phyloP scores from a whole-genome alignment of 2,329 filamentous ascomycete species.

The Cladophialophora exuberans region DNA sequence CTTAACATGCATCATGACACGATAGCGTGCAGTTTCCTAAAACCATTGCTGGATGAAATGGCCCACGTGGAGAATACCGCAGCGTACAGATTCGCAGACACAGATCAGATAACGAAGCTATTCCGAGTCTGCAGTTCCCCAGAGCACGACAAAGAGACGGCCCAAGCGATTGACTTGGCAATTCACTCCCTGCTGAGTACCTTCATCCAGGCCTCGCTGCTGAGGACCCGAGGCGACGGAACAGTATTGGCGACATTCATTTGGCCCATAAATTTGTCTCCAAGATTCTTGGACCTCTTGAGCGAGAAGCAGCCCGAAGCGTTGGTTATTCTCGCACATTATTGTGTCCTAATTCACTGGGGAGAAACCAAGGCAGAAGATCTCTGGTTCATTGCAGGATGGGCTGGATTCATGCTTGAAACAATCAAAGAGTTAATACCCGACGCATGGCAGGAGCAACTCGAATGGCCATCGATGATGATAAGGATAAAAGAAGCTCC shows the following conservation, averaged over 20 bases:
- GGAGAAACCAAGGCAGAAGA: slow-evolving; percentile 28
- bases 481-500: background rate
- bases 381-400: slow-evolving; percentile 38
- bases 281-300: slow-evolving; percentile 42
- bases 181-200: slow-evolving; percentile 38
- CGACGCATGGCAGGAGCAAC: slow-evolving; percentile 35
- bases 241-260: slow-evolving; percentile 39
- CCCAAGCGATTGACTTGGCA: slow-evolving; percentile 35
- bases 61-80: slow-evolving; percentile 35
- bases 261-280: slow-evolving; percentile 43
- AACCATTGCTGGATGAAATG: slow-evolving; percentile 37
- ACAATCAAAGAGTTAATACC: slow-evolving; percentile 35
- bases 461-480: slow-evolving; percentile 33
- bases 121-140: slow-evolving; percentile 34
- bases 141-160: slow-evolving; percentile 34
- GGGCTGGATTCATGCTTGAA: slow-evolving; percentile 36
- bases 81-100: slow-evolving; percentile 33
- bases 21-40: slow-evolving; percentile 35
- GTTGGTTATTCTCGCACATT: slow-evolving; percentile 38
- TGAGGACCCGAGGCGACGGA: slow-evolving; percentile 33
- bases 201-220: slow-evolving; percentile 36
- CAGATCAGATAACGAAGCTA: slow-evolving; percentile 36
- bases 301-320: slow-evolving; percentile 43
- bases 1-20: slow-evolving; percentile 36
- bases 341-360: slow-evolving; percentile 36